phyloP scores from a whole-genome alignment of 495 filamentous ascomycete genomes.

The Penicillium lagena region DNA sequence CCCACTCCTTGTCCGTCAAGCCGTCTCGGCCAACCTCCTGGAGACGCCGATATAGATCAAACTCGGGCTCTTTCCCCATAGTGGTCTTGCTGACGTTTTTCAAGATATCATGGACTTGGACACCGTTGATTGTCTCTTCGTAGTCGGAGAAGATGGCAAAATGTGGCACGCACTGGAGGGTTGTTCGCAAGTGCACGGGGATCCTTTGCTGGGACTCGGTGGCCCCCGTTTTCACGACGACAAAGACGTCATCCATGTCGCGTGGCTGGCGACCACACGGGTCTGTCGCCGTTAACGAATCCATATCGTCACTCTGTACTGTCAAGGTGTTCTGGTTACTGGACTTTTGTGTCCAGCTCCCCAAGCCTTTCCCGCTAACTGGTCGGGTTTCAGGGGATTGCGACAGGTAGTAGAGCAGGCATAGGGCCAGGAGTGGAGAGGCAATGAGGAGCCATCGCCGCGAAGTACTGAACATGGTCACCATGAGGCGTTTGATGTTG shows the following conservation, averaged over 20 bases:
- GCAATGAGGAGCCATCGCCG: conserved; percentile 22
- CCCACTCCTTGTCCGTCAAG: conserved; percentile 20
- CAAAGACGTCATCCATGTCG: conserved; percentile 30
- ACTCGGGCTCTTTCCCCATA: conserved; percentile 33
- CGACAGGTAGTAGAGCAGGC: conserved; percentile 12
- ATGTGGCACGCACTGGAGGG: conserved; percentile 34
- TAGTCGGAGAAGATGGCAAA: conserved; percentile 43
- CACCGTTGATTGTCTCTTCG: conserved; percentile 32
- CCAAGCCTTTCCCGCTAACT: too few relatives aligned
- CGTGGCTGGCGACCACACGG: conserved; percentile 11
- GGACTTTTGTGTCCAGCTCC: neutral
- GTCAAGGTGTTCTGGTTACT: too few relatives aligned
- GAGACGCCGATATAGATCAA: conserved; percentile 33
- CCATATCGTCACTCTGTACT: too few relatives aligned
- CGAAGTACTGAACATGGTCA: conserved; percentile 20
- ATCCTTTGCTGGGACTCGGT: conserved; percentile 32
- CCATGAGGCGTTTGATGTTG: neutral
- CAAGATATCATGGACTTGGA: conserved; percentile 35
- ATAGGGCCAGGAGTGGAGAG: conserved; percentile 18
- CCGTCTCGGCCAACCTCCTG: conserved; percentile 30
- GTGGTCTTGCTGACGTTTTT: conserved; percentile 26
- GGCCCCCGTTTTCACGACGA: conserved; percentile 38
- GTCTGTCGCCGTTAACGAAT: neutral
- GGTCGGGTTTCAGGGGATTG: neutral
- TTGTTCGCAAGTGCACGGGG: conserved; percentile 34